Evolutionary conservation across 2,329 filamentous ascomycete species (phyloP).

Genomic region (Celoporthe dispersa): DNA sequence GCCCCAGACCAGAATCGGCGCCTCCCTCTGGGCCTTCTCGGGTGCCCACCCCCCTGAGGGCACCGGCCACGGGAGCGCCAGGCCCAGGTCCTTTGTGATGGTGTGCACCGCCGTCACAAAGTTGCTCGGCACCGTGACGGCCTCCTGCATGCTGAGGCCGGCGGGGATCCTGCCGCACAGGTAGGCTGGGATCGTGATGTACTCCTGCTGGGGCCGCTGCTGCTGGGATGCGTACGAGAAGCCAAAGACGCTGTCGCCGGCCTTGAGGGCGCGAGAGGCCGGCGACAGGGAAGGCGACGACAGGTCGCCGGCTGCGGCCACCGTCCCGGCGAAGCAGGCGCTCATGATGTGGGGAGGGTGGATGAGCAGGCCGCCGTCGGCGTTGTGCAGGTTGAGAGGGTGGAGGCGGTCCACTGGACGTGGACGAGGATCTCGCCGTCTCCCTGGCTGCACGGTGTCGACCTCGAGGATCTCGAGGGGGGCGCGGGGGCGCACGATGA

Average conservation of each 20-base stretch:
- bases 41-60: conserved; percentile 45
- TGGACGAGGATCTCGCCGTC: conserved; percentile 56
- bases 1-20: conserved; percentile 55
- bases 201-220: conserved; percentile 61
- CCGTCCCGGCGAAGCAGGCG: conserved; percentile 54
- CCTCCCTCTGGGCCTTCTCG: conserved; percentile 38
- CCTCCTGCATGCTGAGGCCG: conserved; percentile 47
- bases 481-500: conserved; percentile 31
- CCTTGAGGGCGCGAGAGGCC: conserved; percentile 43
- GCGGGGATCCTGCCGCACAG: conserved; percentile 51
- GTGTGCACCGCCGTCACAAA: conserved; percentile 64
- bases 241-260: conserved; percentile 61
- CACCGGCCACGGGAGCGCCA: conserved; percentile 62
- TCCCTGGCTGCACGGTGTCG: conserved; percentile 40
- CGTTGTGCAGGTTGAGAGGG: conserved; percentile 66
- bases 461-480: conserved; percentile 34
- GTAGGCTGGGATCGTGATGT: conserved; percentile 55
- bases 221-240: conserved; percentile 53
- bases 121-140: conserved; percentile 60
- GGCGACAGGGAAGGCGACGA: conserved; percentile 10
- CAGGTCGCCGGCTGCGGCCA: conserved; percentile 53
- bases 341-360: conserved; percentile 55
- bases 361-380: conserved; percentile 62
- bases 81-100: conserved; percentile 50
- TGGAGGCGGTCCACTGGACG: conserved; percentile 63